phyloP scores from a whole-genome alignment of 176 grass and related monocot genomes.

The Oryza meridionalis region DNA sequence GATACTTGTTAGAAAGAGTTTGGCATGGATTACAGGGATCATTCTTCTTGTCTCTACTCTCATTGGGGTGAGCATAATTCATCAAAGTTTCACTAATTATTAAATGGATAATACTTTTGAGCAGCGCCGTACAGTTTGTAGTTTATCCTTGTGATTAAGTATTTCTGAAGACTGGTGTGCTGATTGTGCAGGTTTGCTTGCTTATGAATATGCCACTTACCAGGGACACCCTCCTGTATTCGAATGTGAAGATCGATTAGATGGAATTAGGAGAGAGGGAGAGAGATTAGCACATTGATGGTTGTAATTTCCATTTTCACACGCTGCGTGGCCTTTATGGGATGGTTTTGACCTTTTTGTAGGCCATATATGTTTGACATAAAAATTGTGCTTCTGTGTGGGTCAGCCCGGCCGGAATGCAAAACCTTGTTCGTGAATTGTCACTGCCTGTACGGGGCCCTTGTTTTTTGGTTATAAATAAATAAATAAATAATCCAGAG shows the following conservation, averaged over 20 bases:
- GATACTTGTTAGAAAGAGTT: slow-evolving; percentile 66
- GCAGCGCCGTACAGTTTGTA: background rate
- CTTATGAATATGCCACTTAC: slow-evolving; percentile 91
- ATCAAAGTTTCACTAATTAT: background rate
- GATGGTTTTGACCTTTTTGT: background rate
- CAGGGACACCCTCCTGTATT: slow-evolving; percentile 91
- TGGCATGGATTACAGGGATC: slow-evolving; percentile 93
- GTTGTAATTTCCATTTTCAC: background rate
- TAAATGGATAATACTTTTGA: background rate
- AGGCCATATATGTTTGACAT: background rate
- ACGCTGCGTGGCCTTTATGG: slow-evolving; percentile 19
- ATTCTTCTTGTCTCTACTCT: slow-evolving; percentile 88
- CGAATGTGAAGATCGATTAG: slow-evolving; percentile 94
- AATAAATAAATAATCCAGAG: slow-evolving; percentile 39
- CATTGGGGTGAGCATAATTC: slow-evolving; percentile 75
- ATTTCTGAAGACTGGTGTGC: slow-evolving; percentile 10
- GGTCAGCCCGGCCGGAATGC: background rate
- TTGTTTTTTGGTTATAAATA: slow-evolving; percentile 10
- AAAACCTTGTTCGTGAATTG: background rate
- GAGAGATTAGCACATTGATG: background rate
- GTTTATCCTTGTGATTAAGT: background rate
- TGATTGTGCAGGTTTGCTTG: slow-evolving; percentile 70
- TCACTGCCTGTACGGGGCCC: slow-evolving; percentile 15
- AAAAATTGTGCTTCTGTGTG: slow-evolving; percentile 16
- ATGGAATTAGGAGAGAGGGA: background rate